Evolutionary conservation across 495 filamentous ascomycete genomes (phyloP).

Genomic region (Penicillium steckii): DNA sequence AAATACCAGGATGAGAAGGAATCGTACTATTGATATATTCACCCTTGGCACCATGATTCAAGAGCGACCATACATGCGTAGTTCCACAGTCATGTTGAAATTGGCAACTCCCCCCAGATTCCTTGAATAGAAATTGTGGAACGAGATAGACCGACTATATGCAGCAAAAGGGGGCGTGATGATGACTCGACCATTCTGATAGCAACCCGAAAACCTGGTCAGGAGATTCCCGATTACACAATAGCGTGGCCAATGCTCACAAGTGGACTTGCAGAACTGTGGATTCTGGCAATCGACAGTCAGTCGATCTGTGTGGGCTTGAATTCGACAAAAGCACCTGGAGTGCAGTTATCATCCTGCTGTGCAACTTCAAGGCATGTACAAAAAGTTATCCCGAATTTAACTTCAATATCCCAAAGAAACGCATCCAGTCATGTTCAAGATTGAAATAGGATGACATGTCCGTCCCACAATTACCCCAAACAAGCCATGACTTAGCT

Average conservation of each 20-base stretch:
- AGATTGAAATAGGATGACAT: neutral
- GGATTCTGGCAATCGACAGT: neutral
- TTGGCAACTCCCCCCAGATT: neutral
- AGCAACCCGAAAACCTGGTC: neutral
- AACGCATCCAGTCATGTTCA: neutral
- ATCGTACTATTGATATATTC: neutral
- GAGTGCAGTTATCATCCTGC: neutral
- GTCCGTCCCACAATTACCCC: neutral
- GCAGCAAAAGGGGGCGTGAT: neutral
- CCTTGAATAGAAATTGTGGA: neutral
- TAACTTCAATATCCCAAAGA: neutral
- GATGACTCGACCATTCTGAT: neutral
- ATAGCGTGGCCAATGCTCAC: neutral
- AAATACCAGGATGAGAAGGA: neutral
- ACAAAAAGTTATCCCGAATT: neutral
- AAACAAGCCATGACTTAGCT: neutral
- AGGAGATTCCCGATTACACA: neutral
- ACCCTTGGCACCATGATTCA: neutral
- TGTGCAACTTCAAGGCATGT: neutral
- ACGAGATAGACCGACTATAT: neutral
- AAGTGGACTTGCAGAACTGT: neutral
- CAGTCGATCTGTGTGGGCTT: neutral
- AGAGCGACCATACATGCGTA: neutral
- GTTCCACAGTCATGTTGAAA: neutral
- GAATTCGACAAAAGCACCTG: neutral